These are phyloP conservation scores for Filobasidium wieringae DNA, from an alignment of 768 basidiomycete genomes.

Conservation along the genomic window DNA sequence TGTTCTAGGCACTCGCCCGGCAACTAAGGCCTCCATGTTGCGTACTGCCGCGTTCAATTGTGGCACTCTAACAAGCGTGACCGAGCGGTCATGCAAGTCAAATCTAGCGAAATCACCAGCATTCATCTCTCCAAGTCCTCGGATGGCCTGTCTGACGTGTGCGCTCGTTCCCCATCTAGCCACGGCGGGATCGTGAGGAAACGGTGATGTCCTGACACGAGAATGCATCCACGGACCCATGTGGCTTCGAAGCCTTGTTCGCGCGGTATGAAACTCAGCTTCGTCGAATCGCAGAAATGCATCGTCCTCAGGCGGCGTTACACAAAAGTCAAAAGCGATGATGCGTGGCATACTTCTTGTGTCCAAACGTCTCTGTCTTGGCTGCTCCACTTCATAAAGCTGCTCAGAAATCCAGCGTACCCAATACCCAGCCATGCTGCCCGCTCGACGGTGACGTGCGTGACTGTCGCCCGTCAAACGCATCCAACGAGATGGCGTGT, in stretches of 20 bases:
- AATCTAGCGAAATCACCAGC: constrained; percentile 3
- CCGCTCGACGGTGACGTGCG: constrained; percentile 1
- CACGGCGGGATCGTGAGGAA: constrained; percentile 1
- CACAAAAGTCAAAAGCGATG: constrained; percentile 8
- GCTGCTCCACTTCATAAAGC: not conserved
- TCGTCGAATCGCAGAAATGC: constrained; percentile 11
- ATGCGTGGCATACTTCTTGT: constrained; percentile 1
- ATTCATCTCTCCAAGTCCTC: not conserved
- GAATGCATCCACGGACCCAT: constrained; percentile 15
- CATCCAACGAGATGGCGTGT: constrained; percentile 15
- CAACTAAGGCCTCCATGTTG: not conserved
- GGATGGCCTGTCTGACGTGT: constrained; percentile 12
- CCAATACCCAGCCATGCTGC: constrained; percentile 8
- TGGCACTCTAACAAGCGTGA: not conserved
- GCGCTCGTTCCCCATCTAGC: constrained; percentile 13
- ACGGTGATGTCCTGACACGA: constrained; percentile 9
- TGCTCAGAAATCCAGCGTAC: constrained; percentile 11
- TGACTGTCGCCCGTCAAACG: constrained; percentile 4
- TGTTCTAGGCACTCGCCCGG: not conserved
- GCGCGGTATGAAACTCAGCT: constrained; percentile 11
- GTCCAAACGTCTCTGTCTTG: constrained; percentile 3
- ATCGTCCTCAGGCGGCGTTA: constrained; percentile 12
- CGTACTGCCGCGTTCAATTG: no score
- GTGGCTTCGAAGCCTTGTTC: not conserved
- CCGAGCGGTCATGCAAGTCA: constrained; percentile 1